Evolutionary conservation across 169 alveolate species (phyloP).

Genomic region (Plasmodium gallinaceum): DNA sequence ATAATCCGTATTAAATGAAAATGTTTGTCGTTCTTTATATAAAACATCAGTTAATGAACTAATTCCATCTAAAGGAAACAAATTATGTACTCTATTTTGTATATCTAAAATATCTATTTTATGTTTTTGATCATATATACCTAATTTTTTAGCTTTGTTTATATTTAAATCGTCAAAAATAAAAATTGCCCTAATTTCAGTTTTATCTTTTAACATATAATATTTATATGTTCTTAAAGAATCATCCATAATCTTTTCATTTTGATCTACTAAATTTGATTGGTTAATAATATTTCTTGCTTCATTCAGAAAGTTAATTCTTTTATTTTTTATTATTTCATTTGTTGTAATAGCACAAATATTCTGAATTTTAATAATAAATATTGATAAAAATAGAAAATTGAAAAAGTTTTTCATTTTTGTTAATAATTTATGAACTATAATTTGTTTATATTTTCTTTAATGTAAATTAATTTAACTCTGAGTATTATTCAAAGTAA

Average conservation of each 20-base stretch:
- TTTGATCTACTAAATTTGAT: constrained; percentile 57
- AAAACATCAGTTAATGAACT: constrained; percentile 52
- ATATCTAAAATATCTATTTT: constrained; percentile 28
- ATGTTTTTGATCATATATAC: constrained; percentile 16
- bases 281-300: constrained; percentile 45
- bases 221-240: constrained; percentile 66
- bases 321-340: constrained; percentile 41
- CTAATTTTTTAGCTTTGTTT: constrained; percentile 25
- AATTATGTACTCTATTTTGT: constrained; percentile 11
- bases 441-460: background rate
- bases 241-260: constrained; percentile 42
- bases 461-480: background rate
- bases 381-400: constrained; percentile 38
- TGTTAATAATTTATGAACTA: background rate
- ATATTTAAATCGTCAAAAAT: constrained; percentile 73
- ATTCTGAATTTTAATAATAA: constrained; percentile 11
- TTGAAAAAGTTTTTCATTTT: constrained; percentile 29
- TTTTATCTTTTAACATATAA: constrained; percentile 44
- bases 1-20: constrained; percentile 45
- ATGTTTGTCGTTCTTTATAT: constrained; percentile 60
- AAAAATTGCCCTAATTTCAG: constrained; percentile 66
- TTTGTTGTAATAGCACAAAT: constrained; percentile 23
- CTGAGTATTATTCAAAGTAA: too few relatives aligned
- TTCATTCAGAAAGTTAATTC: constrained; percentile 34
- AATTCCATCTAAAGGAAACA: constrained; percentile 58